Base-by-base conservation (phyloP, 805 yeast species). In the Groenewaldozyma tartarivorans region DNA sequence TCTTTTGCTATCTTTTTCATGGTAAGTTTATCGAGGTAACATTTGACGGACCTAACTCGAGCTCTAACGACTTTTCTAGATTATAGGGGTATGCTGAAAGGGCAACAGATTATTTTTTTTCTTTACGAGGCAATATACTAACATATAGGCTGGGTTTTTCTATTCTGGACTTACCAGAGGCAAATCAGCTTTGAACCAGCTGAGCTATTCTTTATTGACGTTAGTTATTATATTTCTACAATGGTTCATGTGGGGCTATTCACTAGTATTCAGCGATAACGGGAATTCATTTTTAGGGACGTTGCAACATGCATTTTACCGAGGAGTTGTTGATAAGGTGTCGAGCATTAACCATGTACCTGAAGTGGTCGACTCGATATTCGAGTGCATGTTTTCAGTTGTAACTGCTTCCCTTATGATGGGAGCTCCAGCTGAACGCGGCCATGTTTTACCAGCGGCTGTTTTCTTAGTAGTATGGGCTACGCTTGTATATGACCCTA, bases 361-460 rank as follows among this genome's bases (percentile, higher is more conserved):
- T 50, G 56, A 71, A 20, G 68, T 78, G 36, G 67, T 74, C 49
- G 69, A 68, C 60, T 69, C 79, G 55, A 66, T 71, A 49, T 72
- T 71, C 67, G 79, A 78, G 60, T 74, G 81, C 53, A 74, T 74
- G 81, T 77, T 79, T 47, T 79, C 83, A 30, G 69, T 73, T 48
- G 74, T 74, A 33, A 75, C 84, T 13, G 81, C 80, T 35, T 68
- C 77, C 48, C 67, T 79, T 55, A 71, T 78, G 75, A 72, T 78
- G 20, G 84, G 85, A 49, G 82, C 81, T 47, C 79, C 81, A 5
- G 74, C 81, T 50, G 85, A 79, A 54, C 67, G 87, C 54, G 87
- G 84, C 15, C 64, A 83, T 50, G 69, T 79, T 46, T 74, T 78
- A 4, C 84, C 86, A 43, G 75, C 78, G 74, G 71, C 78, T 72